Evolutionary conservation across 106 monocot genomes (phyloP).

Genomic region (Dendrobium catenatum): DNA sequence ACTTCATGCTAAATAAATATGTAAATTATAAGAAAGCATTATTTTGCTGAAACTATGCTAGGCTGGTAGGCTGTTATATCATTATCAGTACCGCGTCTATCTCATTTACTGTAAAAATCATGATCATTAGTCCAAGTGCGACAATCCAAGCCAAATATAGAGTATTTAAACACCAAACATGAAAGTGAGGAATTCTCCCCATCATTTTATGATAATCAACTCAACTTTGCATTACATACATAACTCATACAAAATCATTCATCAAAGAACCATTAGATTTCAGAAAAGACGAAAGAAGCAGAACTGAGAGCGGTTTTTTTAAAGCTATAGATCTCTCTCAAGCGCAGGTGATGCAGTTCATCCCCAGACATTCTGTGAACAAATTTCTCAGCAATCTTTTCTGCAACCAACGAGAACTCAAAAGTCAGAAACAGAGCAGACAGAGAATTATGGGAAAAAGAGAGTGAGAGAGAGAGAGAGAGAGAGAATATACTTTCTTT

Average conservation of each 20-base stretch:
- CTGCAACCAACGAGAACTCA: slow-evolving; percentile 6
- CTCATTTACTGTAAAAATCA: too few relatives aligned
- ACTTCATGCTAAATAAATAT: too few relatives aligned
- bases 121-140: too few relatives aligned
- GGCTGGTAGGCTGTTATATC: too few relatives aligned
- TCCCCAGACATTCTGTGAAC: slow-evolving; percentile 23
- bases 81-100: too few relatives aligned
- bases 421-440: neutral
- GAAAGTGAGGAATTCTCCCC: neutral
- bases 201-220: neutral
- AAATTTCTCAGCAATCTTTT: slow-evolving; percentile 16
- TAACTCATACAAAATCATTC: neutral
- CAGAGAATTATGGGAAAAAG: neutral
- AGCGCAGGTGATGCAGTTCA: slow-evolving; percentile 19
- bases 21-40: too few relatives aligned
- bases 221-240: neutral
- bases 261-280: neutral
- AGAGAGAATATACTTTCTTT: slow-evolving; percentile 15
- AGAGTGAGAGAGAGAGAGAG: neutral
- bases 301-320: neutral
- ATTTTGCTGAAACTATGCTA: too few relatives aligned
- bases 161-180: too few relatives aligned
- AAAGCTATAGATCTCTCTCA: neutral
- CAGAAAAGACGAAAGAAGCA: neutral
- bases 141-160: too few relatives aligned